phyloP scores from a whole-genome alignment of 495 filamentous ascomycete species.

The Talaromyces stipitatus region DNA sequence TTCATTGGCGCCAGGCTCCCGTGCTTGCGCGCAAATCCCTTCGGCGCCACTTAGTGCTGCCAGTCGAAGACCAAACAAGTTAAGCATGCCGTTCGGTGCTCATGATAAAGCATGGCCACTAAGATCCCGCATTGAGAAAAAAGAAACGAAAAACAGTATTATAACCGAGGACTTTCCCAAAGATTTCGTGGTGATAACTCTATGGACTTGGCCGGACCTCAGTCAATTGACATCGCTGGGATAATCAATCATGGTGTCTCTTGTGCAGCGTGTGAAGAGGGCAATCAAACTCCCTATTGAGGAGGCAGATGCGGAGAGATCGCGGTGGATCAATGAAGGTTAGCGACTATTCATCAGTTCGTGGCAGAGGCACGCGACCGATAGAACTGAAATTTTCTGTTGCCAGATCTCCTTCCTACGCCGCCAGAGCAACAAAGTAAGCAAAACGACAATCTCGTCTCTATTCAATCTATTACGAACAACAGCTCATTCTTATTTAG shows the following conservation, averaged over 20 bases:
- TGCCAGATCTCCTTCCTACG: slow-evolving; percentile 11
- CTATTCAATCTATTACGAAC: neutral
- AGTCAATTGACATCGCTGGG: neutral
- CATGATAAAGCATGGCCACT: neutral
- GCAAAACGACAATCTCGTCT: neutral
- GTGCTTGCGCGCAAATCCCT: neutral
- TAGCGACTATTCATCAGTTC: neutral
- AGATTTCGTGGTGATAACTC: neutral
- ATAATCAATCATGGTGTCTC: slow-evolving; percentile 20
- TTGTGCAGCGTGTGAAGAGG: neutral
- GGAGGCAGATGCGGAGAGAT: slow-evolving; percentile 1
- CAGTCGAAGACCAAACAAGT: neutral
- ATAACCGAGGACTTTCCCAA: neutral
- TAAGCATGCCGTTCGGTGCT: neutral
- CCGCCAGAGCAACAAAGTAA: slow-evolving; percentile 10
- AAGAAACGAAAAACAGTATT: neutral
- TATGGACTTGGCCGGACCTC: neutral
- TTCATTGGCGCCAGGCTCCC: neutral
- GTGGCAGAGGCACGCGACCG: slow-evolving; percentile 1
- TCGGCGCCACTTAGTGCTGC: neutral
- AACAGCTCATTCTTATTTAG: neutral
- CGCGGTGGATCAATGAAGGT: slow-evolving; percentile 5
- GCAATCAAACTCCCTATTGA: neutral
- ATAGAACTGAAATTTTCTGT: neutral
- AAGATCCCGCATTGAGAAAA: neutral